These are phyloP conservation scores for Apiospora aurea DNA, from an alignment of 2,329 filamentous ascomycete species.

Conservation along the genomic window DNA sequence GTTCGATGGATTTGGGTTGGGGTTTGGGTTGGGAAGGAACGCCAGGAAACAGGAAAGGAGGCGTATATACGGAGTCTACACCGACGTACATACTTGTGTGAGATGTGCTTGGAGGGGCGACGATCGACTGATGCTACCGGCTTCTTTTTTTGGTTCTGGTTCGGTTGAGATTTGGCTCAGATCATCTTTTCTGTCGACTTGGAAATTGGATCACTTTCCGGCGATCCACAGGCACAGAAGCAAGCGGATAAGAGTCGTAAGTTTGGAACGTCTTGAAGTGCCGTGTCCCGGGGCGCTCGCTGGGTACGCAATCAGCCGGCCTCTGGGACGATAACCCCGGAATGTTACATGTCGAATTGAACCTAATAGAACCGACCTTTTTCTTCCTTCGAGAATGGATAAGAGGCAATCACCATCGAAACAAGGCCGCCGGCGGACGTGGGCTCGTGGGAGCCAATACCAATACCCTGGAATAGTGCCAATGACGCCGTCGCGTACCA, in stretches of 20 bases:
- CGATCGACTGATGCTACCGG: neutral
- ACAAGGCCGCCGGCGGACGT: neutral
- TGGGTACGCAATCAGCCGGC: slow-evolving; percentile 11
- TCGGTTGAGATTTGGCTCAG: slow-evolving; percentile 6
- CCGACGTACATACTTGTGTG: neutral
- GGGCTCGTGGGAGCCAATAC: neutral
- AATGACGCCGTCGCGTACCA: slow-evolving; percentile 11
- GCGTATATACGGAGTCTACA: neutral
- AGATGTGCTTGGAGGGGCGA: neutral
- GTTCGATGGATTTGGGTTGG: neutral
- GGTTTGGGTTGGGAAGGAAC: neutral
- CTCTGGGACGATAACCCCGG: neutral
- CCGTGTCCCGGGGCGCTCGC: neutral
- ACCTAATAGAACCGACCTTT: slow-evolving; percentile 10
- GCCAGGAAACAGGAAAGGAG: neutral
- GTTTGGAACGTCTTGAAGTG: slow-evolving; percentile 14
- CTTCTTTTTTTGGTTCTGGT: neutral
- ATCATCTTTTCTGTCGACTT: neutral
- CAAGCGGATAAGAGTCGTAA: slow-evolving; percentile 2
- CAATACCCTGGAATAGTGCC: neutral
- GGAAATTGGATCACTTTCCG: slow-evolving; percentile 16
- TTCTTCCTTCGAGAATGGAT: neutral
- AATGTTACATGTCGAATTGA: slow-evolving; percentile 3
- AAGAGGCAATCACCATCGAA: neutral
- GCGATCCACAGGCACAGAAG: slow-evolving; percentile 2